phyloP scores from a whole-genome alignment of 805 yeast species.

The Isabelozyma gotoi region DNA sequence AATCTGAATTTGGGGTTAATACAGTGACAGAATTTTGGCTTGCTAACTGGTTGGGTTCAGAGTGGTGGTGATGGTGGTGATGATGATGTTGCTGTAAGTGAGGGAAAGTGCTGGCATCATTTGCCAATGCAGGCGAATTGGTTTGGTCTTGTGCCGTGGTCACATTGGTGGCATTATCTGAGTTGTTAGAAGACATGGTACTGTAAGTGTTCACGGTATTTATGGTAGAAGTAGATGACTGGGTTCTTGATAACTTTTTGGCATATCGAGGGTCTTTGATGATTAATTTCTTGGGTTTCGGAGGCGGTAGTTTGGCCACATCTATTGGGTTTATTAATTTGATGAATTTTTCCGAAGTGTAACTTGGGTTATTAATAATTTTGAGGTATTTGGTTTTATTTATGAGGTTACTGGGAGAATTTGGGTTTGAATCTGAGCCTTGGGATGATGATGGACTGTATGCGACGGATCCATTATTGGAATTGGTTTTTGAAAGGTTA shows the following conservation, averaged over 20 bases:
- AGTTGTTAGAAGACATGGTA: constrained; percentile 31
- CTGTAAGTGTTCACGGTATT: constrained; percentile 26
- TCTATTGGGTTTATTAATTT: constrained; percentile 73
- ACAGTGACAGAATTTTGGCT: not conserved
- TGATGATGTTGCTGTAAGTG: constrained; percentile 4
- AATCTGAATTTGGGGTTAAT: not conserved
- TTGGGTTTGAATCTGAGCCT: constrained; percentile 8
- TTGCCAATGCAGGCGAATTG: not conserved
- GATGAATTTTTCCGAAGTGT: constrained; percentile 55
- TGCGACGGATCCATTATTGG: constrained; percentile 11
- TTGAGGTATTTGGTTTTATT: constrained; percentile 25
- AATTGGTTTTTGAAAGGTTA: constrained; percentile 7
- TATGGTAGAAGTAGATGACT: constrained; percentile 33
- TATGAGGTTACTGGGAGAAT: constrained; percentile 9
- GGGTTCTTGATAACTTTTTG: constrained; percentile 31
- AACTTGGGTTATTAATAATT: constrained; percentile 27
- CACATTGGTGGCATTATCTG: no score
- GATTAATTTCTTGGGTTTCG: constrained; percentile 64
- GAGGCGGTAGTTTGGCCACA: constrained; percentile 61
- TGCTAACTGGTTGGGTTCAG: constrained; percentile 4
- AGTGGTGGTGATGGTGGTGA: constrained; percentile 6
- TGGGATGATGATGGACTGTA: not conserved
- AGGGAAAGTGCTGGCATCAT: not conserved
- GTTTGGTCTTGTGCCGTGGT: constrained; percentile 4
- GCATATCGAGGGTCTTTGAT: constrained; percentile 50